Evolutionary conservation across 73 alveolate species (phyloP).

Genomic region (Paramecium octaurelia): DNA sequence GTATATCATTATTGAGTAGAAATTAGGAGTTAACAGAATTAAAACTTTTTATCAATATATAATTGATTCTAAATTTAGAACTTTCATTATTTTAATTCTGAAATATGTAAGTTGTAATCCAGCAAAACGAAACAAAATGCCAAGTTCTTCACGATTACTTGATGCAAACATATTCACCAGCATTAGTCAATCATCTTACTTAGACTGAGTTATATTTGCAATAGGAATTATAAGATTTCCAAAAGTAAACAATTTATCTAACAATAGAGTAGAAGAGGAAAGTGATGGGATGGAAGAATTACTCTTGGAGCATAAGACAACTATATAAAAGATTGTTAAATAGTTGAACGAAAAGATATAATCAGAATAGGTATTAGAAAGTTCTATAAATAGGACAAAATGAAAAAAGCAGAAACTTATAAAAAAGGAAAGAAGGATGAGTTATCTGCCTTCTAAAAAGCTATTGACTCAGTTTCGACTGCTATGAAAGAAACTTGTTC

Average conservation of each 20-base stretch:
- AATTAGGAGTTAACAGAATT: neutral
- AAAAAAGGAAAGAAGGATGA: slow-evolving; percentile 46
- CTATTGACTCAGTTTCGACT: neutral
- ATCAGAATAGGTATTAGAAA: neutral
- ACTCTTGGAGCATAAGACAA: neutral
- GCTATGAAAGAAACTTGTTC: slow-evolving; percentile 47
- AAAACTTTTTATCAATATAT: neutral
- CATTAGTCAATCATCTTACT: neutral
- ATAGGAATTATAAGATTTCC: neutral
- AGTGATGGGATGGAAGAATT: neutral
- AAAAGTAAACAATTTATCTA: neutral
- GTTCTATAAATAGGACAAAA: neutral
- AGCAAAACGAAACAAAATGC: neutral
- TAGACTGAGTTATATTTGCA: neutral
- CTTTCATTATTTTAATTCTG: neutral
- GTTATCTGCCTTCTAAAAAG: neutral
- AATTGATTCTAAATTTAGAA: neutral
- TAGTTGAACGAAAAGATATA: neutral
- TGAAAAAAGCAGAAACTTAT: slow-evolving; percentile 32
- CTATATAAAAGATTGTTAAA: neutral
- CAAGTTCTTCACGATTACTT: neutral
- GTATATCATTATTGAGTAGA: neutral
- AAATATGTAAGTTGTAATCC: neutral
- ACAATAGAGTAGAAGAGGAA: neutral
- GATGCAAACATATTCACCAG: neutral